Conservation (phyloP, 352 stramenopile genomes). For the Phytopythium kandeliae region DNA sequence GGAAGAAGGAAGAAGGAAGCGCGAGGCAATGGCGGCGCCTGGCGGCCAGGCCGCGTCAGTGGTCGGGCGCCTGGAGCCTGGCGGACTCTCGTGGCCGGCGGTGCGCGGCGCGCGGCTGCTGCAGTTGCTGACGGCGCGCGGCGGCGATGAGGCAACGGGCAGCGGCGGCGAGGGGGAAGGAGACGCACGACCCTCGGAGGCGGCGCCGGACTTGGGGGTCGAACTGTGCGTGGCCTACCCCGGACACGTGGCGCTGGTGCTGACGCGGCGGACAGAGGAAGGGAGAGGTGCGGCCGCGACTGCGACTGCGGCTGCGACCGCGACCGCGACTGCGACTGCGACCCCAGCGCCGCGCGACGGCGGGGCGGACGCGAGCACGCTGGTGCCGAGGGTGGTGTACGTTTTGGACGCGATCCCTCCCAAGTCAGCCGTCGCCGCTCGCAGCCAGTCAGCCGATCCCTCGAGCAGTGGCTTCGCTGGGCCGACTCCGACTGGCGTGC, state of each 20-base stretch:
- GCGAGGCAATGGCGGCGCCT: no score
- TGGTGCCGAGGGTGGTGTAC: conserved; percentile 46
- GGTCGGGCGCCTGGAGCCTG: conserved; percentile 10
- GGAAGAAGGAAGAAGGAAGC: no score
- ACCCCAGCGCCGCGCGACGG: background rate
- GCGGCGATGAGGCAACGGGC: background rate
- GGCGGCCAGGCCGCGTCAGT: background rate
- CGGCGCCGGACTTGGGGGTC: conserved; percentile 27
- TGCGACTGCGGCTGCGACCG: no score
- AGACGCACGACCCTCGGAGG: background rate
- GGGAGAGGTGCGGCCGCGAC: conserved; percentile 5
- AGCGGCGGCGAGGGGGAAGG: background rate
- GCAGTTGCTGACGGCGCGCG: conserved; percentile 10
- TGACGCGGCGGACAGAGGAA: conserved; percentile 22
- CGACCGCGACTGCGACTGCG: no score
- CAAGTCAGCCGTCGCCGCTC: conserved; percentile 6
- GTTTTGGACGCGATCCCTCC: conserved; percentile 72
- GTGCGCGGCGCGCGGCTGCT: conserved; percentile 37
- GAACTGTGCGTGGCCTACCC: conserved; percentile 49
- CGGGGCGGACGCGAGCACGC: background rate
- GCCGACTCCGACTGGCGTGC: no score
- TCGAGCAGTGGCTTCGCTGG: conserved; percentile 31
- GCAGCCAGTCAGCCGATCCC: conserved; percentile 9
- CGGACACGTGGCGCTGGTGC: conserved; percentile 53
- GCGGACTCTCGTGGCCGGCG: conserved; percentile 40